Evolutionary conservation across 306 rosid genomes (phyloP), one percentile per base, ranked within the genome.

Genomic region (Bauhinia variegata): DNA sequence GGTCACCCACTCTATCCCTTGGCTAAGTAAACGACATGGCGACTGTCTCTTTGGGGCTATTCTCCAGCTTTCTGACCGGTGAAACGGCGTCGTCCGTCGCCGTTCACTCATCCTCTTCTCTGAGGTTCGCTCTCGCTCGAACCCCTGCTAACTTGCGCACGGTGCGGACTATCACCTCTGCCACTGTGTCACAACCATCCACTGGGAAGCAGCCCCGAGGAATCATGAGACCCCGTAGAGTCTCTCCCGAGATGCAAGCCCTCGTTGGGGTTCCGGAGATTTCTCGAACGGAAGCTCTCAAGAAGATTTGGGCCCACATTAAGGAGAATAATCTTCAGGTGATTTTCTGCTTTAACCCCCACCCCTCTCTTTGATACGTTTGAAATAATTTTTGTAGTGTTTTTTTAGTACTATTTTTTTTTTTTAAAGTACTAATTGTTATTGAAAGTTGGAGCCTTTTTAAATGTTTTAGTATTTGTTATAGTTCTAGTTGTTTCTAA

Each of bases 311-410:
- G 99, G 91, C 96, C 54, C 80, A 95, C 83, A 95, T 95, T 78
- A 95, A 95, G 88, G 84, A 75, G 17, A 76, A 95, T 75, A 88
- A 95, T 77, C 99, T 95, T 71, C 99, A 95, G 97, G 99, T 93
- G 34, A 34, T 31, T 23, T 34, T 57, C 59, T 39, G 33, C 5
- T 7, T 56, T 54, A 4, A 19, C 46, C 7, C 14, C 5, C 2
- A 38, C 7, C 14, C 5, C 2, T 5, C 9, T 13, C 4, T 19
- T 32, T 60, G 14, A 19, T 0, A 15, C 2, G 3, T 0, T 6
- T 7, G 5, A 9, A 5, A 11, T 46, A 14, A 5, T 14, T 19
- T 11, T 8, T 9, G 14, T 8, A 19, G 5, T 17, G 4, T 48
- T 63, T 63, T 0, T 13, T 31, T 14, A n/a, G 3, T n/a, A n/a